A percentile compares a stretch with the other conserved stretches of the same genome.
These are phyloP conservation scores for Cutaneotrichosporon daszewskae DNA, from an alignment of 1,284 basidiomycete species.

Conservation along the genomic window DNA sequence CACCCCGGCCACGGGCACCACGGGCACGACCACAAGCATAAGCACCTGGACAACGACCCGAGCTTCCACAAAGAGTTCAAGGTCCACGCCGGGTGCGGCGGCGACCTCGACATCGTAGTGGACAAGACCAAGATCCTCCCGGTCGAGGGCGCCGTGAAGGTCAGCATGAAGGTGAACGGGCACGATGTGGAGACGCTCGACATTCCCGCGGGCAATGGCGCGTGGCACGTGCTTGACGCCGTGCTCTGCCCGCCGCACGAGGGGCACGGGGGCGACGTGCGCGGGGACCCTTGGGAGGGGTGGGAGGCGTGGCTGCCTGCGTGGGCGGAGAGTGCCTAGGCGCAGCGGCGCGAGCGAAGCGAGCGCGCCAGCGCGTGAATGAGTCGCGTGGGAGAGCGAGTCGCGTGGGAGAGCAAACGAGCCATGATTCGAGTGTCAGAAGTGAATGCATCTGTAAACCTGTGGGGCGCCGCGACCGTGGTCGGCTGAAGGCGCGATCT, in stretches of 20 bases:
- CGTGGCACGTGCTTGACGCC: conserved; percentile 54
- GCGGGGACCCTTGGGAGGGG: conserved; percentile 52
- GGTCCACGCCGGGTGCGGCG: conserved; percentile 53
- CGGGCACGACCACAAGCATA: conserved; percentile 9
- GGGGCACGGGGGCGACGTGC: conserved; percentile 33
- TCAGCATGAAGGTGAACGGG: conserved; percentile 55
- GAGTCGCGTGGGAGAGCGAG: no score
- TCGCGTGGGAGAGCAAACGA: no score
- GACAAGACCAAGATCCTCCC: conserved; percentile 52
- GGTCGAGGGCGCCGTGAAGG: conserved; percentile 48
- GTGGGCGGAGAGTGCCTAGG: not conserved
- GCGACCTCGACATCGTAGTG: conserved; percentile 54
- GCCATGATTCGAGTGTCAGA: no score
- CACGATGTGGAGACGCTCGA: conserved; percentile 53
- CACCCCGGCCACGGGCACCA: not conserved
- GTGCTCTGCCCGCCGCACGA: conserved; percentile 54
- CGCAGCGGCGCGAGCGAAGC: no score
- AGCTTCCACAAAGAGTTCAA: conserved; percentile 52
- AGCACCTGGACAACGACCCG: conserved; percentile 39
- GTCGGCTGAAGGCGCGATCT: no score
- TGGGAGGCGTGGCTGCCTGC: conserved; percentile 54
- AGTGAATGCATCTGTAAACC: no score
- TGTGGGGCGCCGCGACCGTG: no score
- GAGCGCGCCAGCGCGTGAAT: no score
- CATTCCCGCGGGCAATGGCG: conserved; percentile 57